Conservation (phyloP, 1,284 basidiomycete genomes). For the Nidula niveotomentosa region DNA sequence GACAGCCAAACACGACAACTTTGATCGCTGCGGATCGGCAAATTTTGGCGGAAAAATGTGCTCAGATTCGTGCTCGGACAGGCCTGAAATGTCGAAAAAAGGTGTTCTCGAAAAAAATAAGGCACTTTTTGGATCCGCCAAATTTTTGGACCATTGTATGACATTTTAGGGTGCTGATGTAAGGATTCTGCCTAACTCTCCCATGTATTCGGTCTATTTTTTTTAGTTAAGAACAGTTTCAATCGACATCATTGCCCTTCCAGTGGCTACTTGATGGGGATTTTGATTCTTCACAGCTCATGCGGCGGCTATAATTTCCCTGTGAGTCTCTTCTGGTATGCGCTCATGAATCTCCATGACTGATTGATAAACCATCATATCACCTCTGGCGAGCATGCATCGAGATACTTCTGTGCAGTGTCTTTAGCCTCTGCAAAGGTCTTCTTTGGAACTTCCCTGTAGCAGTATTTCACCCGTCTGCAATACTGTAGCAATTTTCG, state of each 20-base stretch:
- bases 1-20: not conserved
- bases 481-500: constrained; percentile 17
- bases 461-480: constrained; percentile 23
- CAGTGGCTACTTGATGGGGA: constrained; percentile 11
- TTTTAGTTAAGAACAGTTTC: constrained; percentile 6
- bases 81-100: constrained; percentile 7
- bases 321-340: constrained; percentile 16
- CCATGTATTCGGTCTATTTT: not conserved
- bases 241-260: constrained; percentile 12
- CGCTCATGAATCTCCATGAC: too few relatives aligned
- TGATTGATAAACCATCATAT: too few relatives aligned
- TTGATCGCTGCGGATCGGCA: not conserved
- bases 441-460: constrained; percentile 15
- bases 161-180: too few relatives aligned
- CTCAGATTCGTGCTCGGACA: not conserved
- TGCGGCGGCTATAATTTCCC: constrained; percentile 17
- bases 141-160: too few relatives aligned
- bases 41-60: not conserved
- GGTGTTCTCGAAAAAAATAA: constrained; percentile 12
- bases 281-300: constrained; percentile 18
- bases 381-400: too few relatives aligned
- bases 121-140: constrained; percentile 9
- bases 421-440: constrained; percentile 20
- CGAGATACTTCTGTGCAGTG: constrained; percentile 13
- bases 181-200: too few relatives aligned